These are phyloP conservation scores for Tricladium varicosporioides DNA, from an alignment of 2,329 filamentous ascomycete species.

Conservation along the genomic window DNA sequence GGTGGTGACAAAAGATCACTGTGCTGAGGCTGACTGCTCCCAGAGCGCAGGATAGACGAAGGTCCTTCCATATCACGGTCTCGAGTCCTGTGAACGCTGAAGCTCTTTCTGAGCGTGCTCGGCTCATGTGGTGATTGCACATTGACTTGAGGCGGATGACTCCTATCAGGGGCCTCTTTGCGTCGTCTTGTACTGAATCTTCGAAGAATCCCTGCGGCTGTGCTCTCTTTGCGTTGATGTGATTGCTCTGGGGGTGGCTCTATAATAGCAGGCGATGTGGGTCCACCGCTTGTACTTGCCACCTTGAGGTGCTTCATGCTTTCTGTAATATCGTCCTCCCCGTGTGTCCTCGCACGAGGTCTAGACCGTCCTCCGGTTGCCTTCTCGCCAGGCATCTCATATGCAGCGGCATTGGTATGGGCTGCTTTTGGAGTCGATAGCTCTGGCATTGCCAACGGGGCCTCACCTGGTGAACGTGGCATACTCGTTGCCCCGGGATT, in stretches of 20 bases:
- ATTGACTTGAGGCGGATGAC: constrained; percentile 70
- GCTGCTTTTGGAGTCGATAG: constrained; percentile 80
- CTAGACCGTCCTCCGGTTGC: constrained; percentile 80
- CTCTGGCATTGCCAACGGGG: constrained; percentile 62
- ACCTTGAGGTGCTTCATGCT: constrained; percentile 65
- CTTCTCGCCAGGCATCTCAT: constrained; percentile 87
- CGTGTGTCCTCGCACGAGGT: constrained; percentile 86
- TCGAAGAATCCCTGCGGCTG: constrained; percentile 78
- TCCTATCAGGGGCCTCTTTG: constrained; percentile 57
- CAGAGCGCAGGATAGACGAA: constrained; percentile 50
- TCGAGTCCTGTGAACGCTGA: constrained; percentile 70
- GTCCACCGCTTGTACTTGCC: constrained; percentile 42
- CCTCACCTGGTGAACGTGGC: constrained; percentile 53
- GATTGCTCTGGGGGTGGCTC: constrained; percentile 60
- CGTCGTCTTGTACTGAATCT: constrained; percentile 86
- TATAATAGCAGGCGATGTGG: constrained; percentile 47
- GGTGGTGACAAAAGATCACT: constrained; percentile 77
- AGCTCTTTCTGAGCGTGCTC: constrained; percentile 74
- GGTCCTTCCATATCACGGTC: constrained; percentile 47
- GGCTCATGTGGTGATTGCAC: constrained; percentile 76
- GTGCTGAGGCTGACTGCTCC: constrained; percentile 68
- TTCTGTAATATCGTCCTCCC: constrained; percentile 85
- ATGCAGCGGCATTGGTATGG: constrained; percentile 80
- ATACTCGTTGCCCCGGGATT: constrained; percentile 59
- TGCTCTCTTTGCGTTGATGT: constrained; percentile 75